Percentiles rank a stretch among this genome's conserved stretches.
phyloP scores from a whole-genome alignment of 2,329 filamentous ascomycete species.

The Didymella sp. region DNA sequence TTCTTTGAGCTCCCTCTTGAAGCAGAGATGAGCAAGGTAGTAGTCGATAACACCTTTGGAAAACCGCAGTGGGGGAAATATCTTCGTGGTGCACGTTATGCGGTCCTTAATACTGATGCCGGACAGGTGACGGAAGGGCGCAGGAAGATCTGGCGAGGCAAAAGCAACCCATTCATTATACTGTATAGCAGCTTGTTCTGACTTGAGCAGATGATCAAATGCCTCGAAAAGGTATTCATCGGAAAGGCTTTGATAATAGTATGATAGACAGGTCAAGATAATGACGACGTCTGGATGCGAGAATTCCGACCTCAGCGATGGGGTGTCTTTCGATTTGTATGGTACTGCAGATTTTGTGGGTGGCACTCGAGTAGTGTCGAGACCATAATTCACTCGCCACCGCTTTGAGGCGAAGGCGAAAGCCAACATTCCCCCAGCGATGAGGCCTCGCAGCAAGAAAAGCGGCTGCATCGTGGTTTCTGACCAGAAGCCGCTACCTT shows the following conservation, averaged over 20 bases:
- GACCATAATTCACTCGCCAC: conserved; percentile 71
- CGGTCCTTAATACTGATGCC: conserved; percentile 55
- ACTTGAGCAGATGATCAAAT: conserved; percentile 58
- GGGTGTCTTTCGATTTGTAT: conserved; percentile 69
- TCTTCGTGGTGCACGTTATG: conserved; percentile 52
- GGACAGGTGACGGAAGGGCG: conserved; percentile 49
- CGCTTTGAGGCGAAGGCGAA: conserved; percentile 65
- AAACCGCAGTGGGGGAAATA: conserved; percentile 63
- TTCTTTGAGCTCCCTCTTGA: conserved; percentile 67
- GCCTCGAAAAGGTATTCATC: conserved; percentile 58
- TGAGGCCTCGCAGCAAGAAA: conserved; percentile 62
- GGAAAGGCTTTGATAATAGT: conserved; percentile 68
- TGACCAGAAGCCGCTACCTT: conserved; percentile 48
- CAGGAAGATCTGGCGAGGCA: conserved; percentile 32
- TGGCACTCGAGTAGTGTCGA: conserved; percentile 59
- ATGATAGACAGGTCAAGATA: conserved; percentile 68
- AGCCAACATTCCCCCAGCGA: conserved; percentile 62
- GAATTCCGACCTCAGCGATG: conserved; percentile 68
- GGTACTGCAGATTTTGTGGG: conserved; percentile 63
- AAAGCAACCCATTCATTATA: conserved; percentile 59
- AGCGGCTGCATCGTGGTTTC: conserved; percentile 48
- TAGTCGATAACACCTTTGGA: conserved; percentile 67
- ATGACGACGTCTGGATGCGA: conserved; percentile 73
- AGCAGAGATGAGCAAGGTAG: conserved; percentile 64
- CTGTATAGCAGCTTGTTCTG: conserved; percentile 60